Conservation (phyloP, 2,329 filamentous ascomycete species). For the Hyphodiscus sp. region DNA sequence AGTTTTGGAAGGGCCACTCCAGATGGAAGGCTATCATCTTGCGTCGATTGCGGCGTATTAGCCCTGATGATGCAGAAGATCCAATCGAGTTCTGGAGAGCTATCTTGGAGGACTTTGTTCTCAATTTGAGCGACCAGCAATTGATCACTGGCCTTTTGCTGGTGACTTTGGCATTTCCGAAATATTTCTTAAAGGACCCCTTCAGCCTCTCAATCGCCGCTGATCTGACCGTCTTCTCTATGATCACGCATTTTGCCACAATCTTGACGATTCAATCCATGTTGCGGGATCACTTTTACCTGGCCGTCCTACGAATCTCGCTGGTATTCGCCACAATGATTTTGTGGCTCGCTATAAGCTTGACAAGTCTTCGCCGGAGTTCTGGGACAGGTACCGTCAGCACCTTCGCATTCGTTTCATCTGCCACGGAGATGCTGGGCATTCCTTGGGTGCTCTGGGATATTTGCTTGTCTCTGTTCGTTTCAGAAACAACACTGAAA, state of each 20-base stretch:
- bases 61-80: not conserved
- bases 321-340: too few relatives aligned
- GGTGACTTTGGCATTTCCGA: not conserved
- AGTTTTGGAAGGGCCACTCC: too few relatives aligned
- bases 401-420: too few relatives aligned
- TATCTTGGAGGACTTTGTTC: not conserved
- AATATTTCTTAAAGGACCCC: not conserved
- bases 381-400: too few relatives aligned
- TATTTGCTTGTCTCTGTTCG: too few relatives aligned
- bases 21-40: too few relatives aligned
- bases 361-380: too few relatives aligned
- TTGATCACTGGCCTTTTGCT: not conserved
- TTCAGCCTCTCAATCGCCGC: not conserved
- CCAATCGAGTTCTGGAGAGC: not conserved
- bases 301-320: not conserved
- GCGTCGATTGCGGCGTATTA: too few relatives aligned
- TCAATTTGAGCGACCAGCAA: not conserved
- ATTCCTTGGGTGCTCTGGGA: too few relatives aligned
- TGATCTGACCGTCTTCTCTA: not conserved
- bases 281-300: not conserved
- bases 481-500: too few relatives aligned
- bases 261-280: not conserved
- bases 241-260: conserved; percentile 1
- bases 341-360: too few relatives aligned
- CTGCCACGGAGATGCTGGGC: too few relatives aligned